These are phyloP conservation scores for Aspergillus cristatus DNA, from an alignment of 495 filamentous ascomycete genomes.

Conservation along the genomic window DNA sequence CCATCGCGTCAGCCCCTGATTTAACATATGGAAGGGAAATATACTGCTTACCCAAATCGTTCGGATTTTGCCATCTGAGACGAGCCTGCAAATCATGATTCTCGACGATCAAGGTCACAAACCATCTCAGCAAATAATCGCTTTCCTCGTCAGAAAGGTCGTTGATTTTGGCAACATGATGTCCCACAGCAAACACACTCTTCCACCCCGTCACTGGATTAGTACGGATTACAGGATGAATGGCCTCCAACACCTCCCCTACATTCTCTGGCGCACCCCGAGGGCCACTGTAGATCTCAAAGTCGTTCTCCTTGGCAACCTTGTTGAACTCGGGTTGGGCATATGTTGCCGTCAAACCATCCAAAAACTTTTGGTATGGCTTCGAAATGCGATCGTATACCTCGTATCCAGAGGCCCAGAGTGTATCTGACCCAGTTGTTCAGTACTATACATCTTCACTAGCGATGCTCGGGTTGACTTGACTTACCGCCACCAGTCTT, in stretches of 20 bases:
- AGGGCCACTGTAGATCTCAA: constrained; percentile 42
- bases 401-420: constrained; percentile 72
- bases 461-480: too few relatives aligned
- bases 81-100: constrained; percentile 77
- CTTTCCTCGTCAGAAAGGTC: constrained; percentile 58
- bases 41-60: constrained; percentile 39
- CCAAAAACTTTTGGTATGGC: constrained; percentile 57
- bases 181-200: constrained; percentile 56
- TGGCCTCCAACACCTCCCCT: constrained; percentile 50
- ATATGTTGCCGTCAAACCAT: constrained; percentile 58
- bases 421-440: constrained; percentile 56
- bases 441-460: too few relatives aligned
- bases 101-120: constrained; percentile 54
- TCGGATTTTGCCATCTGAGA: constrained; percentile 50
- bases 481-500: constrained; percentile 58
- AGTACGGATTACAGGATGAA: constrained; percentile 69
- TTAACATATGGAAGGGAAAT: neutral
- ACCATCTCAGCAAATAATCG: constrained; percentile 51
- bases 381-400: constrained; percentile 66
- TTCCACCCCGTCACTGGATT: constrained; percentile 84
- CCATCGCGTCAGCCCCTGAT: neutral
- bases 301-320: constrained; percentile 44
- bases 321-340: constrained; percentile 51
- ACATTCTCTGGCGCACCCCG: constrained; percentile 63
- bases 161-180: constrained; percentile 53